Evolutionary conservation across 495 filamentous ascomycete genomes (phyloP).

Genomic region (Trichoderma gamsii): DNA sequence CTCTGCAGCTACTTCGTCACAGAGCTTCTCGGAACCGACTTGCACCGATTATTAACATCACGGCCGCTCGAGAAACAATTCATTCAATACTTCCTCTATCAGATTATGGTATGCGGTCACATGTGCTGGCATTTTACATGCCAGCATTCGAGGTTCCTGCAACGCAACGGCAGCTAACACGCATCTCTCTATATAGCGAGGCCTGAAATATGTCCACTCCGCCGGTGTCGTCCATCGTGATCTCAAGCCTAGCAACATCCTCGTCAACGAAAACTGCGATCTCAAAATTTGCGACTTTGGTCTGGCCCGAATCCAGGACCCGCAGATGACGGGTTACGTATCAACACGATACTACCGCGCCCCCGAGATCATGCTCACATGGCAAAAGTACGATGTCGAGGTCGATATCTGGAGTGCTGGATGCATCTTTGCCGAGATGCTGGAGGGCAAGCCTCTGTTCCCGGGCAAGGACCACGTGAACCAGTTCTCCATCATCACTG

Average conservation of each 20-base stretch:
- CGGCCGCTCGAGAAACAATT: conserved; percentile 97
- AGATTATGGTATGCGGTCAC: conserved; percentile 70
- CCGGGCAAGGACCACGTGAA: conserved; percentile 99
- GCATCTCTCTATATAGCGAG: conserved; percentile 55
- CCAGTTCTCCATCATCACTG: conserved; percentile 99
- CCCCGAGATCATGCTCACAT: conserved; percentile 99
- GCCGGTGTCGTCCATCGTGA: conserved; percentile 97
- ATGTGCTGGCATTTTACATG: not conserved
- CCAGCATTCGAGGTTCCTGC: not conserved
- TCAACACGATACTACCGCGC: conserved; percentile 98
- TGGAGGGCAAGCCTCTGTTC: conserved; percentile 97
- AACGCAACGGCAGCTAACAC: not conserved
- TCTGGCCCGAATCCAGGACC: conserved; percentile 93
- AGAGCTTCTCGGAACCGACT: conserved; percentile 91
- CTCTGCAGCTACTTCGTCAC: conserved; percentile 85
- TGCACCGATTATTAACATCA: conserved; percentile 91
- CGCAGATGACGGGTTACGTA: conserved; percentile 99
- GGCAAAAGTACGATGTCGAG: conserved; percentile 99
- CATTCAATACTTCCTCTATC: conserved; percentile 99
- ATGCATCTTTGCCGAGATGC: conserved; percentile 98
- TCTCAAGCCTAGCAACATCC: conserved; percentile 95
- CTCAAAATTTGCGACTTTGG: conserved; percentile 99
- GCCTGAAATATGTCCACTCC: conserved; percentile 98
- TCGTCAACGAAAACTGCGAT: conserved; percentile 99
- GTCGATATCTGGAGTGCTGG: conserved; percentile 99